Conservation (phyloP, 306 rosid species). For the Prunus armeniaca region DNA sequence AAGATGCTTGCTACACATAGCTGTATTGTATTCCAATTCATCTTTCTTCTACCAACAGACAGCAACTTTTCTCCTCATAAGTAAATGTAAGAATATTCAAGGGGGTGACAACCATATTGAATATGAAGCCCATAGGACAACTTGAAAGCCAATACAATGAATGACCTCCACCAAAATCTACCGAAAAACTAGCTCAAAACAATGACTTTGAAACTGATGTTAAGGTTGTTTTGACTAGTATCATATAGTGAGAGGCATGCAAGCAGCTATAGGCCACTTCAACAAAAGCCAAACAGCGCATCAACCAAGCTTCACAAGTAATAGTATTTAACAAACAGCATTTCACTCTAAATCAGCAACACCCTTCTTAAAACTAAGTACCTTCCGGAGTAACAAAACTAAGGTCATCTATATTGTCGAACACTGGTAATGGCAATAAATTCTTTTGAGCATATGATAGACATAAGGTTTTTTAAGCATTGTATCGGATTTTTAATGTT, state of each 20-base stretch:
- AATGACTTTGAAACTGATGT: background rate
- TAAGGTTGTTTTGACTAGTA: slow-evolving; percentile 2
- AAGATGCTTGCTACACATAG: background rate
- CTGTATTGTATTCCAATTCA: background rate
- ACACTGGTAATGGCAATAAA: background rate
- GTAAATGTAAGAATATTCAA: background rate
- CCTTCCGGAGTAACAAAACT: background rate
- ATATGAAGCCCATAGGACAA: background rate
- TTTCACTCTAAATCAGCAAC: background rate
- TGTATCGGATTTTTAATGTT: background rate
- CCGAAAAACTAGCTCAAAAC: background rate
- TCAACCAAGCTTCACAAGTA: background rate
- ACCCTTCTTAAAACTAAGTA: background rate
- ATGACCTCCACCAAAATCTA: background rate
- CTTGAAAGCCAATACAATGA: background rate
- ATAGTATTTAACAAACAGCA: background rate
- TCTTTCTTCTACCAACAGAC: background rate
- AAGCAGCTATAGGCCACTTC: background rate
- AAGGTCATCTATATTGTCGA: background rate
- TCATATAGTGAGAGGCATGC: background rate
- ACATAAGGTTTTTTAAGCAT: background rate
- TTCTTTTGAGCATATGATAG: background rate
- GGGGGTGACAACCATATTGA: background rate
- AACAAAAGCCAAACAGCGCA: background rate
- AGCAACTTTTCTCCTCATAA: no score